Conservation (phyloP, 805 yeast genomes). For the Zygoascus bituminiphila region DNA sequence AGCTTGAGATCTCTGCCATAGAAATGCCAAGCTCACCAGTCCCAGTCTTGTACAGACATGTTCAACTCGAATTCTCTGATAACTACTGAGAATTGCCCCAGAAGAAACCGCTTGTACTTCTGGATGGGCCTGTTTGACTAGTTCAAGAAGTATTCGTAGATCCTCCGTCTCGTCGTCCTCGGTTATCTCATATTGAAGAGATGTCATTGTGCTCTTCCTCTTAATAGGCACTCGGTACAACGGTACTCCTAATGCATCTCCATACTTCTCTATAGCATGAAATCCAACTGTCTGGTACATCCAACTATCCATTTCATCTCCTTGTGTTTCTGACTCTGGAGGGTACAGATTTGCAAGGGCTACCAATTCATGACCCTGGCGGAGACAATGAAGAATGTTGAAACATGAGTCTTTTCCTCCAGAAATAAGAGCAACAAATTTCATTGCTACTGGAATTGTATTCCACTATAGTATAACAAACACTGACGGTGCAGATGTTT, state of each 20-base stretch:
- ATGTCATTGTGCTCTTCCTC: conserved; percentile 56
- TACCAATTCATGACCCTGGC: conserved; percentile 73
- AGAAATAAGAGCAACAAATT: conserved; percentile 82
- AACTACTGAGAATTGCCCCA: conserved; percentile 93
- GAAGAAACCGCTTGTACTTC: conserved; percentile 81
- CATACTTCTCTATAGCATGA: conserved; percentile 57
- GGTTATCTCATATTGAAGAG: conserved; percentile 62
- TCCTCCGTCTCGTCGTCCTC: conserved; percentile 84
- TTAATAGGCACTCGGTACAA: conserved; percentile 58
- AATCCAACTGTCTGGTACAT: conserved; percentile 99
- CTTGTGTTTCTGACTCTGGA: conserved; percentile 19
- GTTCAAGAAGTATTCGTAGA: conserved; percentile 44
- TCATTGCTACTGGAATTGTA: too few relatives aligned
- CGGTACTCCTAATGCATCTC: conserved; percentile 70
- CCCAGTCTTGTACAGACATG: conserved; percentile 73
- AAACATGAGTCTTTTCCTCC: conserved; percentile 97
- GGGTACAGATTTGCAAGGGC: conserved; percentile 86
- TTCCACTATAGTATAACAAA: too few relatives aligned
- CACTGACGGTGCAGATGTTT: too few relatives aligned
- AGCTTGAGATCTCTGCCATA: conserved; percentile 86
- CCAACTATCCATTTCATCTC: conserved; percentile 79
- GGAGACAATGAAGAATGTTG: conserved; percentile 78
- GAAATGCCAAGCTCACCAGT: conserved; percentile 59
- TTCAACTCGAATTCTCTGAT: conserved; percentile 91
- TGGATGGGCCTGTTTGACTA: conserved; percentile 49